Percentiles rank a stretch among this genome's conserved stretches.
phyloP scores from a whole-genome alignment of 139 green algal species.

The Zygnema cylindricum region DNA sequence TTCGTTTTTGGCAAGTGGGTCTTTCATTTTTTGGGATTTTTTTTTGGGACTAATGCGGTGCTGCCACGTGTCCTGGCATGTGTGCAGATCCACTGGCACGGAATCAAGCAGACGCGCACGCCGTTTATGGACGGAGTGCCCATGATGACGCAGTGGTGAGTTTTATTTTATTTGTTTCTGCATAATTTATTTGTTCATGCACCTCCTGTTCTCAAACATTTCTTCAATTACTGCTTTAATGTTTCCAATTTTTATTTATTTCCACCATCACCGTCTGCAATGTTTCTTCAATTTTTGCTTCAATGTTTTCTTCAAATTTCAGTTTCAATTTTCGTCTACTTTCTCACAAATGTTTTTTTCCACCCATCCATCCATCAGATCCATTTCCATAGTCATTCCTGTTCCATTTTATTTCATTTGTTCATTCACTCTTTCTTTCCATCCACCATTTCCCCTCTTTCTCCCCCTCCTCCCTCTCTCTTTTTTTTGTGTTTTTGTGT shows the following conservation, averaged over 20 bases:
- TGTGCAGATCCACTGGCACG: constrained; percentile 39
- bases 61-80: background rate
- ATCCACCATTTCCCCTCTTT: too few species aligned
- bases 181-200: too few species aligned
- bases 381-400: too few species aligned
- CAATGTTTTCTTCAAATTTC: background rate
- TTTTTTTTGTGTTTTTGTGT: too few species aligned
- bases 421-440: too few species aligned
- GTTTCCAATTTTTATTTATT: background rate
- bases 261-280: background rate
- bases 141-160: background rate
- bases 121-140: background rate
- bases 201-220: background rate
- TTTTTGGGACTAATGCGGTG: background rate
- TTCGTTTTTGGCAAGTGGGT: too few species aligned
- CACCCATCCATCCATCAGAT: too few species aligned
- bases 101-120: constrained; percentile 12
- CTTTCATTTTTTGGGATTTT: too few species aligned
- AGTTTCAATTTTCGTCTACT: background rate
- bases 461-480: too few species aligned
- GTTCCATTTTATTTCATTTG: background rate
- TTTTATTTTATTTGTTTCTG: too few species aligned
- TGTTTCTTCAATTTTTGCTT: background rate
- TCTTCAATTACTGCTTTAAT: background rate
- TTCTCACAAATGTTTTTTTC: background rate